phyloP scores from a whole-genome alignment of 805 yeast genomes.

The Zygotorulaspora chibaensis region DNA sequence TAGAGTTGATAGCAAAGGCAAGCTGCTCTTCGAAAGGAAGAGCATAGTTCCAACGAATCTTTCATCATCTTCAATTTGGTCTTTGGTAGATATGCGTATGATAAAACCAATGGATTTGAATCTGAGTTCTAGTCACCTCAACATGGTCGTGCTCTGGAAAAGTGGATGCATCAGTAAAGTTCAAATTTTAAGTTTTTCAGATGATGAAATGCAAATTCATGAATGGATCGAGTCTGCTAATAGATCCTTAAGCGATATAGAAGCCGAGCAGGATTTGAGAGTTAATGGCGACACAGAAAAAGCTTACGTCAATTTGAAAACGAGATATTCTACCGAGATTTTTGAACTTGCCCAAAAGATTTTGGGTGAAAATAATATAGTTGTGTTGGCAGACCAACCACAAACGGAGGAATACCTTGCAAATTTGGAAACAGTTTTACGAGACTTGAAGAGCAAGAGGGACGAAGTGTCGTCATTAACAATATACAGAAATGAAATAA shows the following conservation, averaged over 20 bases:
- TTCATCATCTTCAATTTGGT: slow-evolving; percentile 32
- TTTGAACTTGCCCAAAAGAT: slow-evolving; percentile 43
- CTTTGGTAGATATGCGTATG: slow-evolving; percentile 29
- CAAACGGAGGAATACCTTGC: slow-evolving; percentile 53
- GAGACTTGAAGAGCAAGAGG: slow-evolving; percentile 58
- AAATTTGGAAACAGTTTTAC: slow-evolving; percentile 65
- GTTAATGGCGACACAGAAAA: slow-evolving; percentile 45
- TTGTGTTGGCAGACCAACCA: slow-evolving; percentile 20
- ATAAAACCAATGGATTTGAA: slow-evolving; percentile 23
- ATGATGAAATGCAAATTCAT: slow-evolving; percentile 22
- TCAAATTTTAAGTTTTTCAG: slow-evolving; percentile 34
- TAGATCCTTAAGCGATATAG: slow-evolving; percentile 30
- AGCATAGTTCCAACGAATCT: slow-evolving; percentile 23
- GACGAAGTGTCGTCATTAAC: slow-evolving; percentile 55
- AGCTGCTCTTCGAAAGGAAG: slow-evolving; percentile 11
- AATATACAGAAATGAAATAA: slow-evolving; percentile 34
- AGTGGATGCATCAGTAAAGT: slow-evolving; percentile 52
- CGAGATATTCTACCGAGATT: slow-evolving; percentile 50
- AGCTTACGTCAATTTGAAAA: slow-evolving; percentile 45
- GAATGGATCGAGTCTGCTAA: slow-evolving; percentile 30
- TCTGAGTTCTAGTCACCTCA: slow-evolving; percentile 23
- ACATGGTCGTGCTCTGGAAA: slow-evolving; percentile 53
- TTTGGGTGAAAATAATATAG: slow-evolving; percentile 23
- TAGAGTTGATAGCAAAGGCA: slow-evolving; percentile 14
- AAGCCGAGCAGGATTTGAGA: slow-evolving; percentile 40